Conservation (phyloP, 768 basidiomycete genomes). For the Pisolithus marmoratus region DNA sequence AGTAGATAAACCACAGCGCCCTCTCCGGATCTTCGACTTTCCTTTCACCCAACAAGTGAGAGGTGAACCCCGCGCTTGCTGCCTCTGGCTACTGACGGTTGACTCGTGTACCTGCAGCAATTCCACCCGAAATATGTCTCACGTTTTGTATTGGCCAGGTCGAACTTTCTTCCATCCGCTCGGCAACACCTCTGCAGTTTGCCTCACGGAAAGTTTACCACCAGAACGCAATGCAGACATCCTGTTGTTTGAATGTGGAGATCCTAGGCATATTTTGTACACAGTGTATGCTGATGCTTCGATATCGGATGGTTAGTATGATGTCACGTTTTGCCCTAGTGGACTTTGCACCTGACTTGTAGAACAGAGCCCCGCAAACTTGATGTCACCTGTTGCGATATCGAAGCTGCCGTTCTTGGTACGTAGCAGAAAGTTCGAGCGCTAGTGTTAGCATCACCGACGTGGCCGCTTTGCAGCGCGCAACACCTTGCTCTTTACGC, state of each 20-base stretch:
- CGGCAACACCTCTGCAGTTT: slow-evolving; percentile 47
- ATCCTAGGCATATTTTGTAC: slow-evolving; percentile 43
- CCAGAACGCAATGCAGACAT: slow-evolving; percentile 37
- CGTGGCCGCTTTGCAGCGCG: slow-evolving; percentile 13
- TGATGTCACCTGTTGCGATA: slow-evolving; percentile 26
- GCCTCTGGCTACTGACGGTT: too few relatives aligned
- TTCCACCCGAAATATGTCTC: slow-evolving; percentile 33
- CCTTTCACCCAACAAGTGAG: too few relatives aligned
- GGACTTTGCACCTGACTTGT: background rate
- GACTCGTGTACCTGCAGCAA: too few relatives aligned
- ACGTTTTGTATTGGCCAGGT: slow-evolving; percentile 38
- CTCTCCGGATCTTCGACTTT: too few relatives aligned
- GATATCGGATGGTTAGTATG: background rate
- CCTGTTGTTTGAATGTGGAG: slow-evolving; percentile 49
- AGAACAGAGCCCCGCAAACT: slow-evolving; percentile 17
- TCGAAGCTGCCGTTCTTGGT: slow-evolving; percentile 27
- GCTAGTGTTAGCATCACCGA: background rate
- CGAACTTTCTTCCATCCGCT: slow-evolving; percentile 47
- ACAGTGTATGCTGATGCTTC: slow-evolving; percentile 25
- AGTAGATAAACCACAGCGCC: slow-evolving; percentile 41
- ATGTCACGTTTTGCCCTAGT: background rate
- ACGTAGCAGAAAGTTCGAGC: background rate
- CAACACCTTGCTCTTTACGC: slow-evolving; percentile 23
- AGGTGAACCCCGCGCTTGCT: too few relatives aligned
- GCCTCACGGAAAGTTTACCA: slow-evolving; percentile 38